Percentiles rank a stretch among this genome's conserved stretches.
Conservation (phyloP, 768 basidiomycete species). For the Scleroderma bovista region DNA sequence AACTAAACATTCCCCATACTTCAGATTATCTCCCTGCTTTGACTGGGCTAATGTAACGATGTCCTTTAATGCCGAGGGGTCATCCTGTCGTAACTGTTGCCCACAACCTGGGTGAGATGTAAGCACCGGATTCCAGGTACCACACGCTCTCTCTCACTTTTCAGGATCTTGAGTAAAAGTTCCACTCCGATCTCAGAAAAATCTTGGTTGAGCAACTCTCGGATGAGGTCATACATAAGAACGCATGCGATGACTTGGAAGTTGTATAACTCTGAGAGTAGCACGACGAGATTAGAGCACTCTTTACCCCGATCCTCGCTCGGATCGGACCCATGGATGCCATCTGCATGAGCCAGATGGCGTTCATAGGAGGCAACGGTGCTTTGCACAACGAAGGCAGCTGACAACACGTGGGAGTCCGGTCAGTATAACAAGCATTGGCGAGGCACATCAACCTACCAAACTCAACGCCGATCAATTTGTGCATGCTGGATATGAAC, state of each 20-base stretch:
- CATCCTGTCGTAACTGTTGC: constrained; percentile 84
- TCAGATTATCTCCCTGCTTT: constrained; percentile 42
- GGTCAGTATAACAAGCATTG: neutral
- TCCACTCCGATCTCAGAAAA: constrained; percentile 82
- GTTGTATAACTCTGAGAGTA: constrained; percentile 92
- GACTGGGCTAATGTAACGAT: constrained; percentile 79
- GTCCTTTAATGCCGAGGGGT: constrained; percentile 87
- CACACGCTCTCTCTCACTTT: constrained; percentile 48
- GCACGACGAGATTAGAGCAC: constrained; percentile 78
- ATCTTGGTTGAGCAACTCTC: constrained; percentile 56
- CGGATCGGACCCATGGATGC: constrained; percentile 13
- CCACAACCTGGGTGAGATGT: constrained; percentile 68
- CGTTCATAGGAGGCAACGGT: constrained; percentile 63
- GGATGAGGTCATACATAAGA: constrained; percentile 88
- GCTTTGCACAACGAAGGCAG: constrained; percentile 77
- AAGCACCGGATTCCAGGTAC: neutral
- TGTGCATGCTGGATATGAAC: constrained; percentile 75
- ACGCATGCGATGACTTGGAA: constrained; percentile 88
- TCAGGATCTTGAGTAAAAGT: constrained; percentile 75
- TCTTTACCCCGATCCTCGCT: constrained; percentile 66
- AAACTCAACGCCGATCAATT: constrained; percentile 80
- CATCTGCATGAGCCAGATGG: constrained; percentile 38
- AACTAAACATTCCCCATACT: constrained; percentile 31
- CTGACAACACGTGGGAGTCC: constrained; percentile 32
- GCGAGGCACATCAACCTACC: constrained; percentile 44